Conservation (phyloP, 352 stramenopile species). For the Pythium chondricola region DNA sequence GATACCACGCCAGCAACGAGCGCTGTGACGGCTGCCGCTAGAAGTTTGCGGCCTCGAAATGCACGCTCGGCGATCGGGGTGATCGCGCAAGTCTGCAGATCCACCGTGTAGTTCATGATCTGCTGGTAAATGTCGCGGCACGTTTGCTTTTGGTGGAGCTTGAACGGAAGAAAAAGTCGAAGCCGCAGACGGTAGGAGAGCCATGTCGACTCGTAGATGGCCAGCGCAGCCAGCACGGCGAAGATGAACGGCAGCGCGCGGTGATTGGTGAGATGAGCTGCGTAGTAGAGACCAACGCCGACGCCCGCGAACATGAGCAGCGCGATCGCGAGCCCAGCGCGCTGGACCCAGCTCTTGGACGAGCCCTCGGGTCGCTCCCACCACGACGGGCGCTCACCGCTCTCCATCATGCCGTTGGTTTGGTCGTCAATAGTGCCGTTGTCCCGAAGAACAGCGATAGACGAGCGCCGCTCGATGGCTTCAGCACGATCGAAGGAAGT, state of each 20-base stretch:
- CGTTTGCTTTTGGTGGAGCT: constrained; percentile 64
- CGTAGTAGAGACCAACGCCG: constrained; percentile 25
- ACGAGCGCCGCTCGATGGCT: constrained; percentile 5
- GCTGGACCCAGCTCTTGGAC: constrained; percentile 11
- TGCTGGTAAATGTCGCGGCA: constrained; percentile 58
- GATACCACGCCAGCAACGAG: constrained; percentile 4
- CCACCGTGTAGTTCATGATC: constrained; percentile 64
- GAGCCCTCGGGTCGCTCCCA: constrained; percentile 1
- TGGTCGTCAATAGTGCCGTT: constrained; percentile 1
- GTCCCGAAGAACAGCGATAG: constrained; percentile 11
- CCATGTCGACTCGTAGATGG: constrained; percentile 54
- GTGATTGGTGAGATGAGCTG: constrained; percentile 28
- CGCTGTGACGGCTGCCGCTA: constrained; percentile 21
- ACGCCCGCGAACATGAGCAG: constrained; percentile 27
- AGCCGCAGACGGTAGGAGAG: constrained; percentile 47
- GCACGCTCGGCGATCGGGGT: constrained; percentile 39
- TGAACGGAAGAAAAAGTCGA: constrained; percentile 54
- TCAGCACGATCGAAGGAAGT: constrained; percentile 1
- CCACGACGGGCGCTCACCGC: constrained; percentile 10
- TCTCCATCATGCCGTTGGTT: constrained; percentile 1
- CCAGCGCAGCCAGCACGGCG: constrained; percentile 31
- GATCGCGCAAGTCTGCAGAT: constrained; percentile 44
- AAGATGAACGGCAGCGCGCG: constrained; percentile 45
- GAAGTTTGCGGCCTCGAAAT: constrained; percentile 23
- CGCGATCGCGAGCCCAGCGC: constrained; percentile 27